Base-by-base conservation (phyloP, 257 asterid genomes). In the Phtheirospermum japonicum region DNA sequence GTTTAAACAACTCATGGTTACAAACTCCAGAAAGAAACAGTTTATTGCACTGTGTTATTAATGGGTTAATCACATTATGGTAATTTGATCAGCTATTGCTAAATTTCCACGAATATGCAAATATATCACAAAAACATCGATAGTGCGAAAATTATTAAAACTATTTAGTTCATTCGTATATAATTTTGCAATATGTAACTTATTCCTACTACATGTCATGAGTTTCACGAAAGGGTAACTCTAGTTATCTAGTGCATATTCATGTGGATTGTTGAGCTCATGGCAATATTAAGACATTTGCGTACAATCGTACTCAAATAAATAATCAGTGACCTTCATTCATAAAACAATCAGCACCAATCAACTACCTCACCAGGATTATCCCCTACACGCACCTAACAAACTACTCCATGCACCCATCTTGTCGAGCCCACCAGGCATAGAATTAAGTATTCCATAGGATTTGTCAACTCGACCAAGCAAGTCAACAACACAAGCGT, bases 381-480 rank as follows among this genome's bases (percentile, higher is more conserved):
- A n/a, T n/a, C n/a, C n/a, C 76, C 82, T 78, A 52, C 95, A 85
- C 39, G 95, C 88, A 32, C 94, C 96, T 30, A 88, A 80, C 73
- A 90, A 72, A 73, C 95, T 85, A 72, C 98, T 85, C 96, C 95
- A 90, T 18, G 86, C 89, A 65, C 86, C 95, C 6, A 70, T 54
- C 70, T 75, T 83, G 77, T 80, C 78, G 10, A 71, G 63, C 33
- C 77, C 68, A 5, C 30, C 2, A 2, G 94, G 92, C 87, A 88
- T 88, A 16, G 67, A 63, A 13, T 57, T 78, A 48, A 88, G 73
- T 46, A 86, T 71, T 31, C 63, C 70, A 58, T 79, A 69, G 7
- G 98, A 94, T 77, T 83, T 90, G 18, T 86, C 80, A 16, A 87
- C 73, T 73, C 96, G 88, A 55, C 97, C 96, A 59, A 87, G 90